Evolutionary conservation across 2,329 filamentous ascomycete species (phyloP), one percentile per base, ranked within the genome.

Genomic region (Cladosporium sp.): DNA sequence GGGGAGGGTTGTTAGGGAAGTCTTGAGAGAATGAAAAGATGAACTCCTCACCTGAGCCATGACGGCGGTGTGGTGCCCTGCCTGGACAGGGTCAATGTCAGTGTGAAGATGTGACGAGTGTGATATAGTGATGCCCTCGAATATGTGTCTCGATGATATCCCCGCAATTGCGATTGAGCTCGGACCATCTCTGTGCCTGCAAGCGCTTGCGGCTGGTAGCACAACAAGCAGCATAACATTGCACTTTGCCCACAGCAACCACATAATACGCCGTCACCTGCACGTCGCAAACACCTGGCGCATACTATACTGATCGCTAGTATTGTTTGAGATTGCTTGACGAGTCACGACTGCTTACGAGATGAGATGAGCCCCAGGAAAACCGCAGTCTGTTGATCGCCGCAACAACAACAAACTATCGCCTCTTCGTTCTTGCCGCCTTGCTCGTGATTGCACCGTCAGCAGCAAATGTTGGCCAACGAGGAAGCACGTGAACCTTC

Each of bases 41-140:
- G 11, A 34, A 12, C 30, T 3, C 25, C 61, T 9, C 61, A 69
- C 66, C 54, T 68, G 66, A n/a, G 67, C 66, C 67, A 69, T 70
- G 15, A 28, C 38, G 52, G 40, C 39, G 51, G 28, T 34, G 11
- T 19, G 43, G 14, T 15, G 15, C 6, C 38, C 37, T 17, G 19
- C n/a, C n/a, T 9, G 34, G 36, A 25, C 14, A 28, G 12, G 8
- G 42, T 2, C 30, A 34, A 9, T 34, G 30, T 34, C 30, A 37
- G 28, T 51, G 36, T 39, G 20, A 38, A 51, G 34, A 38, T 20
- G 22, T 3, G 39, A 19, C 20, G n/a, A 43, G 14, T 43, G 39
- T 19, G 20, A 39, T 40, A 20, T 45, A 45, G 19, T 8, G 11
- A 6, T 25, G 25, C 3, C 25, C 42, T 28, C 43, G 43, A 30